Conservation (phyloP, 2,329 filamentous ascomycete species). For the Corynespora cassiicola region DNA sequence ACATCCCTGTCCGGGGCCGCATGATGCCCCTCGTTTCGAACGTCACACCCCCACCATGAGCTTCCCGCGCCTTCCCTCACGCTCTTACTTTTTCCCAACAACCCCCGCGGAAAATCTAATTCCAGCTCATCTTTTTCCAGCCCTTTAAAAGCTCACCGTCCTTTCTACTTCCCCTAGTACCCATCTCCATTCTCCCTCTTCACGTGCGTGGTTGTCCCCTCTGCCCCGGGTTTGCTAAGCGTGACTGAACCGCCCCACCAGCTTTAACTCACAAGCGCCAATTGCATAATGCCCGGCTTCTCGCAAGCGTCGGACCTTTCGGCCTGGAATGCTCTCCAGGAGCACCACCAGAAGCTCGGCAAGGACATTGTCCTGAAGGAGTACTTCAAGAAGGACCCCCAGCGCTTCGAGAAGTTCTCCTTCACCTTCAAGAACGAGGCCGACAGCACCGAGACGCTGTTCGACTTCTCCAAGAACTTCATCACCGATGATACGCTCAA, state of each 20-base stretch:
- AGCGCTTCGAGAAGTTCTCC: slow-evolving; percentile 90
- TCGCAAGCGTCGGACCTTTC: slow-evolving; percentile 84
- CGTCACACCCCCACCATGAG: slow-evolving; percentile 6
- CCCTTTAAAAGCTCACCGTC: slow-evolving; percentile 11
- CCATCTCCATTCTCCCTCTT: slow-evolving; percentile 21
- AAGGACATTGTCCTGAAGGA: slow-evolving; percentile 93
- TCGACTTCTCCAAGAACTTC: slow-evolving; percentile 99
- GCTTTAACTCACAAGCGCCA: slow-evolving; percentile 22
- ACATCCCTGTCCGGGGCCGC: slow-evolving; percentile 4
- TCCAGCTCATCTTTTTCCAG: slow-evolving; percentile 5
- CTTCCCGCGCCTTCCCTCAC: slow-evolving; percentile 21
- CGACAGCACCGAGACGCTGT: slow-evolving; percentile 85
- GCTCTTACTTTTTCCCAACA: slow-evolving; percentile 14
- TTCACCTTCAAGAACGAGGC: slow-evolving; percentile 81
- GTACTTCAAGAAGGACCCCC: slow-evolving; percentile 85
- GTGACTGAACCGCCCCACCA: slow-evolving; percentile 21
- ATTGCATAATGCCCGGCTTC: slow-evolving; percentile 64
- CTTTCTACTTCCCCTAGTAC: slow-evolving; percentile 8
- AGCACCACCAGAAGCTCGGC: slow-evolving; percentile 85
- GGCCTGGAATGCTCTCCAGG: slow-evolving; percentile 89
- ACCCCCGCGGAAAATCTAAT: slow-evolving; percentile 13
- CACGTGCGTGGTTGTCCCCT: slow-evolving; percentile 10
- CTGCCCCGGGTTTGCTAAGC: slow-evolving; percentile 8
- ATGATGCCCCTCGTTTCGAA: slow-evolving; percentile 11
- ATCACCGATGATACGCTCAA: slow-evolving; percentile 89